Evolutionary conservation across 2,329 filamentous ascomycete genomes (phyloP), one percentile per base, ranked within the genome.

Genomic region (Neocucurbitaria cava): DNA sequence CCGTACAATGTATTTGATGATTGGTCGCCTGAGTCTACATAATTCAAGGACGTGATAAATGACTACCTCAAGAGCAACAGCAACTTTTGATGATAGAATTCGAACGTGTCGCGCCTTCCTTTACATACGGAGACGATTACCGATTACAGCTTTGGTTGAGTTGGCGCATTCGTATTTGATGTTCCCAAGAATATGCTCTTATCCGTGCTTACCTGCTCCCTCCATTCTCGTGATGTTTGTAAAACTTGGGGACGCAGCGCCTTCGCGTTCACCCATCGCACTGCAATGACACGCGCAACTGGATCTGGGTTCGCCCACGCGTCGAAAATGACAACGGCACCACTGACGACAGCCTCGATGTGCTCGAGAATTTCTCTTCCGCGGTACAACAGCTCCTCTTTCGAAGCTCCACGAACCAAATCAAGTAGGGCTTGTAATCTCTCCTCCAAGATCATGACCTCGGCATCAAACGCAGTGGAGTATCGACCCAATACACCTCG

Each of bases 291-390:
- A 7, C 43, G 46, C 0, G 73, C 72, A 13, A 74, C 54, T 5
- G 46, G 49, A 59, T 76, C 66, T 1, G 61, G 63, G 50, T 76
- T 74, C 15, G 69, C 62, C 36, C 66, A 58, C 1, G 75, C 75
- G 63, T 80, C 78, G 24, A 73, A 62, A 3, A 74, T 62, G 17
- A 80, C 62, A 23, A 79, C 60, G 0, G 68, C 56, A n/a, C 70
- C 70, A 33, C 68, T 62, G 0, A 78, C 68, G 7, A 79, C 54
- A 59, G 71, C 74, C 5, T 74, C 72, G 3, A 80, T 46, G 11
- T 62, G 54, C 2, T 60, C 49, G n/a, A 75, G 17, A 3, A 72
- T 49, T 9, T 67, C 59, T 26, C 69, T 56, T 7, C 71, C 71
- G 4, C 44, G 42, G 42, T 69, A 71, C 11, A 70, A 46, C 6